Conservation (phyloP, 169 alveolate genomes). For the Plasmodium chabaudi region DNA sequence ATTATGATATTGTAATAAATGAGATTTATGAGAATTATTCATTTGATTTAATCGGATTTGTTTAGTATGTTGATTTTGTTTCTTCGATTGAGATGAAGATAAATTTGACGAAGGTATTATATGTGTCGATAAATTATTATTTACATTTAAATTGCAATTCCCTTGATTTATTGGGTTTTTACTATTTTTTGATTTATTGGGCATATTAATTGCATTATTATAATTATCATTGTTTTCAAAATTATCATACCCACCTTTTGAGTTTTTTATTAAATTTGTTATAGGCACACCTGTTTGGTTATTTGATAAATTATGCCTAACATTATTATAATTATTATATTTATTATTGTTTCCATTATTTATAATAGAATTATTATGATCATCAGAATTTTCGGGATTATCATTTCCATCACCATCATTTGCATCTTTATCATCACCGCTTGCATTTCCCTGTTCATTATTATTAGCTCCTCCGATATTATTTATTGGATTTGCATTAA, state of each 20-base stretch:
- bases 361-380: neutral
- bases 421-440: neutral
- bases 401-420: neutral
- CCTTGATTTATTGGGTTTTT: conserved; percentile 29
- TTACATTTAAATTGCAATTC: conserved; percentile 38
- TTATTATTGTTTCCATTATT: conserved; percentile 9
- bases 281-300: conserved; percentile 15
- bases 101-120: conserved; percentile 35
- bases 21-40: conserved; percentile 32
- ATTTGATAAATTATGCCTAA: conserved; percentile 22
- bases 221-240: conserved; percentile 54
- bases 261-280: conserved; percentile 43
- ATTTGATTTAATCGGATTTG: conserved; percentile 39
- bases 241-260: conserved; percentile 23
- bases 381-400: neutral
- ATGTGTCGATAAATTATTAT: conserved; percentile 17
- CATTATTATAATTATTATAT: conserved; percentile 6
- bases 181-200: conserved; percentile 26
- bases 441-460: neutral
- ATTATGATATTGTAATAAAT: conserved; percentile 16
- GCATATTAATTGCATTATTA: neutral
- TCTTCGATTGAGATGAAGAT: conserved; percentile 33
- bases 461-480: neutral
- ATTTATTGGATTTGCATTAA: neutral
- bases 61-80: conserved; percentile 25